phyloP scores from a whole-genome alignment of 164 flowering plant species.

The Aristolochia californica region DNA sequence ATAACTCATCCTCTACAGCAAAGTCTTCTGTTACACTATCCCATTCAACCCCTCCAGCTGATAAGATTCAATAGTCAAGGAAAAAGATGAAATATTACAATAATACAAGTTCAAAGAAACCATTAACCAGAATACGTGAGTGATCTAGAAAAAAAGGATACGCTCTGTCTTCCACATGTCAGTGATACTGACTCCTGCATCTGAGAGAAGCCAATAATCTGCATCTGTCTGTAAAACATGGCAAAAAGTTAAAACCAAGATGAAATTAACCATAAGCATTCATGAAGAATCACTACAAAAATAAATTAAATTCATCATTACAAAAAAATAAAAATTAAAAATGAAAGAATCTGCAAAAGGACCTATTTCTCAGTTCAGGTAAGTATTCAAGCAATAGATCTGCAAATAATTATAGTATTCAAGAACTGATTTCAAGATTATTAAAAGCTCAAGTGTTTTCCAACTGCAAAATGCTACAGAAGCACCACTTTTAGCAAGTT shows the following conservation, averaged over 20 bases:
- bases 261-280: background rate
- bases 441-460: background rate
- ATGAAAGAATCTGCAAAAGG: too few relatives aligned
- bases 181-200: constrained; percentile 74
- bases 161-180: constrained; percentile 81
- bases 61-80: constrained; percentile 14
- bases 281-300: background rate
- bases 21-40: constrained; percentile 40
- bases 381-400: too few relatives aligned
- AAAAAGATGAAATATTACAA: background rate
- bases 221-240: constrained; percentile 55
- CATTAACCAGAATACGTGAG: too few relatives aligned
- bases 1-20: constrained; percentile 27
- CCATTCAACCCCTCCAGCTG: constrained; percentile 48
- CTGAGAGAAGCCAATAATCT: constrained; percentile 83
- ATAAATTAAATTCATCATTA: too few relatives aligned
- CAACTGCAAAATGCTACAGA: background rate
- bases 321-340: background rate
- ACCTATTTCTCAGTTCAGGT: too few relatives aligned
- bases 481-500: too few relatives aligned
- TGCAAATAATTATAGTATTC: too few relatives aligned
- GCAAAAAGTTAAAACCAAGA: too few relatives aligned
- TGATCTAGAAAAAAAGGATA: constrained; percentile 36
- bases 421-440: too few relatives aligned
- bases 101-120: too few relatives aligned